Base-by-base conservation (phyloP, 23 red algal genomes). In the Agarophyton chilense region DNA sequence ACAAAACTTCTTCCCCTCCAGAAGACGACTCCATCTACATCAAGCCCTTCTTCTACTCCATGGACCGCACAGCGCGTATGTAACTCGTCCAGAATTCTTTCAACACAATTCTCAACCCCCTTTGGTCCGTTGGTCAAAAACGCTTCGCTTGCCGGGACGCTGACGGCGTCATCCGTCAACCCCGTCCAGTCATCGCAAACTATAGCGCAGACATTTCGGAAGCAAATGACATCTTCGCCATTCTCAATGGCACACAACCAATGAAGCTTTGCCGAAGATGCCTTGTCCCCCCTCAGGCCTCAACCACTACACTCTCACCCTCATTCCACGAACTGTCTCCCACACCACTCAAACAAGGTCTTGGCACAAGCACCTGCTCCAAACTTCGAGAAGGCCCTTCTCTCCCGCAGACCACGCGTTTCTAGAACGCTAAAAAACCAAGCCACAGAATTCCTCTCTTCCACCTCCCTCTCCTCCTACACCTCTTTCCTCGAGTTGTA, bases 161-260 rank as follows among this genome's bases (percentile, higher is more conserved):
- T 51, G 39, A 77, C 41, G 50, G 72, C 42, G 0, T 51, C 32
- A 21, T 77, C 43, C 72, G 72, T 10, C n/a, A 77, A 14, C 51
- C 9, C 22, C 72, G 14, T 33, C 50, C 12, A 50, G 0, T 77
- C 41, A 77, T 46, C 72, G 17, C 17, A 11, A 77, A 11, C 72
- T 51, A 77, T 0, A 51, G 72, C 72, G 72, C 72, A 10, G 43
- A 77, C 21, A 77, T 77, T 25, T 19, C 22, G 11, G 38, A 49
- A 51, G 13, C 50, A n/a, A 77, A 77, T 17, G 50, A 28, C 38
- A 77, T 77, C 35, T 25, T 29, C 72, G 72, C 38, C 10, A 77
- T 77, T 19, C 41, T 13, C 43, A 36, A 54, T 21, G 21, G 43
- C 0, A 77, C 72, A 14, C 49, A 11, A 47, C 4, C 26, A n/a